Conservation (phyloP, 352 stramenopile species). For the Pythium brachiatum region DNA sequence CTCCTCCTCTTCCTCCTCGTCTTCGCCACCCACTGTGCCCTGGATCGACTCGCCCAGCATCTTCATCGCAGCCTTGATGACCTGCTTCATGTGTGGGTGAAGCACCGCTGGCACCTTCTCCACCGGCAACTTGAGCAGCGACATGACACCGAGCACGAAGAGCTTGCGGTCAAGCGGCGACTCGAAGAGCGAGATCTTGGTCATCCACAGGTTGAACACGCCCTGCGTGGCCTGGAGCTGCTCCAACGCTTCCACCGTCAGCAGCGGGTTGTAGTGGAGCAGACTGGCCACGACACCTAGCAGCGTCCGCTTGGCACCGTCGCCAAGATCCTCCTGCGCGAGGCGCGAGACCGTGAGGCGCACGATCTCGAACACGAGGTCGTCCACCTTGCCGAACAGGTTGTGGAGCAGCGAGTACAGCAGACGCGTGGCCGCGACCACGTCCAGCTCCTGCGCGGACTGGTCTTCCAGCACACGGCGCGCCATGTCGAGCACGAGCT, state of each 20-base stretch:
- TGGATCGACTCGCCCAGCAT: constrained; percentile 77
- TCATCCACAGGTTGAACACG: constrained; percentile 91
- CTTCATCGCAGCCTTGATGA: constrained; percentile 86
- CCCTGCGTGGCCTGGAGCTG: constrained; percentile 84
- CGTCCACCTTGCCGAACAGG: constrained; percentile 77
- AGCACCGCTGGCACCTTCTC: constrained; percentile 80
- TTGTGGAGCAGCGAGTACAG: constrained; percentile 85
- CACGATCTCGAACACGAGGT: constrained; percentile 73
- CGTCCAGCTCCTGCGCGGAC: constrained; percentile 61
- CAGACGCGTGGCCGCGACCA: constrained; percentile 69
- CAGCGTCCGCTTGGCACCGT: constrained; percentile 73
- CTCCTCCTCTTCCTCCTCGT: constrained; percentile 53
- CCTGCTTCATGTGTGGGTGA: constrained; percentile 84
- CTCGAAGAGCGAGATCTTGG: constrained; percentile 80
- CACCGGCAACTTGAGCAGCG: constrained; percentile 86
- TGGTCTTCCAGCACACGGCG: constrained; percentile 68
- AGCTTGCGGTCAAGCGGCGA: constrained; percentile 90
- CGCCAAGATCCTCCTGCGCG: constrained; percentile 45
- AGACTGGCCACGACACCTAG: constrained; percentile 90
- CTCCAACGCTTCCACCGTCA: constrained; percentile 89
- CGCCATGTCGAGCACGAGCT: constrained; percentile 81
- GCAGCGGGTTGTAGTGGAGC: constrained; percentile 93
- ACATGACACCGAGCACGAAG: constrained; percentile 91
- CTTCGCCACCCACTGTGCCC: constrained; percentile 51
- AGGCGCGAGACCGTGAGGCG: constrained; percentile 64